A percentile compares a stretch with the other conserved stretches of the same genome.
Evolutionary conservation across 371 early-diverging fungal species (phyloP).

Genomic region (Parasitella parasitica): DNA sequence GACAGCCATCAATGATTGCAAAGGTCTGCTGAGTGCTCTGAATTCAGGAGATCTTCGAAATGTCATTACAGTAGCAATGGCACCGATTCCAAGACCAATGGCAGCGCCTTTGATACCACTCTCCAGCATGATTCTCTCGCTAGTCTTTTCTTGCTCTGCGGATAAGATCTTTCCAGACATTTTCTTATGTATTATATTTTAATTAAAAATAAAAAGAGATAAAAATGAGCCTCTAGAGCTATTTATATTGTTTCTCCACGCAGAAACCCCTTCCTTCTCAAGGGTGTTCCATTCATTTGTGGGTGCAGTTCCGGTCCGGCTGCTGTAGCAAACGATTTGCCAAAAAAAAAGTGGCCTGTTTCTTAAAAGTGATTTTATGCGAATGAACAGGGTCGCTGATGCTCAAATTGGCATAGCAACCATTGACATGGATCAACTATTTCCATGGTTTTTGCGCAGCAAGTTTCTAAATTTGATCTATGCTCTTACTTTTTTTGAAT

Average conservation of each 20-base stretch:
- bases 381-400: not conserved
- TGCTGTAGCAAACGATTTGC: not conserved
- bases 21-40: conserved; percentile 37
- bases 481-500: no score
- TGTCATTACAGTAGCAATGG: conserved; percentile 32
- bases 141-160: conserved; percentile 34
- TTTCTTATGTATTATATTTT: not conserved
- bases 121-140: conserved; percentile 20
- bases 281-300: not conserved
- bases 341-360: conserved; percentile 14
- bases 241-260: not conserved
- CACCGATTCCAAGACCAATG: conserved; percentile 48
- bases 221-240: not conserved
- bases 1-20: conserved; percentile 41
- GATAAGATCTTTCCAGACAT: conserved; percentile 14
- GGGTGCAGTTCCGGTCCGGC: conserved; percentile 1
- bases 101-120: conserved; percentile 47
- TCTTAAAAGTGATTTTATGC: not conserved
- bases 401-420: not conserved
- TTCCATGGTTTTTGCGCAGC: not conserved
- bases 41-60: conserved; percentile 43
- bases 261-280: not conserved
- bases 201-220: conserved; percentile 1
- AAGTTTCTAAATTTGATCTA: not conserved
- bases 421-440: not conserved